Conservation (phyloP, 805 yeast genomes). For the Kluyveromyces wickerhamii region DNA sequence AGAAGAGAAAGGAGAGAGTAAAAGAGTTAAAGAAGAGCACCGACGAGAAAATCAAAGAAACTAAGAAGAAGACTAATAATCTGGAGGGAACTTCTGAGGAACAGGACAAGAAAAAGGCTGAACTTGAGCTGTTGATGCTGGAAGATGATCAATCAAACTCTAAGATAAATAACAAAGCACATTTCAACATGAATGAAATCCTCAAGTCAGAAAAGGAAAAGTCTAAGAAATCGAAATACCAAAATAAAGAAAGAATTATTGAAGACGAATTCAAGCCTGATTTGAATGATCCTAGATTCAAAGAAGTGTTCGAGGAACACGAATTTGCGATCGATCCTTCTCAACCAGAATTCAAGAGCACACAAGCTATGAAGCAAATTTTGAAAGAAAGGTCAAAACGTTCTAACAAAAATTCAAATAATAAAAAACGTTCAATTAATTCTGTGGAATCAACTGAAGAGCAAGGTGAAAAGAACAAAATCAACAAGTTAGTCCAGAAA, state of each 20-base stretch:
- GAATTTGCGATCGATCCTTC: constrained; percentile 94
- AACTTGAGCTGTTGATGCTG: constrained; percentile 64
- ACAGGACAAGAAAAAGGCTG: constrained; percentile 48
- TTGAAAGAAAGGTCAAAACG: constrained; percentile 66
- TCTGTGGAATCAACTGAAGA: constrained; percentile 6
- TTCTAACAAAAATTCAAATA: constrained; percentile 21
- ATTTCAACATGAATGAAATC: constrained; percentile 74
- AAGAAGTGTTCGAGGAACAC: constrained; percentile 73
- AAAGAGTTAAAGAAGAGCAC: constrained; percentile 51
- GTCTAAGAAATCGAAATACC: constrained; percentile 39
- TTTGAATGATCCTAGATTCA: constrained; percentile 77
- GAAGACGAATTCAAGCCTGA: constrained; percentile 59
- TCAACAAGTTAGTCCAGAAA: constrained; percentile 39
- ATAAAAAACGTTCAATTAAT: constrained; percentile 16
- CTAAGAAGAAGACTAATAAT: constrained; percentile 27
- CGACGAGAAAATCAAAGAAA: constrained; percentile 42
- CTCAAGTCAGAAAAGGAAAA: constrained; percentile 64
- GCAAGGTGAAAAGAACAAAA: constrained; percentile 5
- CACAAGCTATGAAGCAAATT: constrained; percentile 78
- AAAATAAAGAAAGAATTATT: constrained; percentile 40
- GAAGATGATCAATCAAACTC: constrained; percentile 38
- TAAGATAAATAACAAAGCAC: constrained; percentile 38
- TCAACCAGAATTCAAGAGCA: constrained; percentile 80
- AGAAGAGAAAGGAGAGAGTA: constrained; percentile 68
- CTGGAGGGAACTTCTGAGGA: constrained; percentile 20